A percentile compares a stretch with the other conserved stretches of the same genome.
These are phyloP conservation scores for Priceomyces fermenticarens DNA, from an alignment of 805 yeast genomes.

Conservation along the genomic window DNA sequence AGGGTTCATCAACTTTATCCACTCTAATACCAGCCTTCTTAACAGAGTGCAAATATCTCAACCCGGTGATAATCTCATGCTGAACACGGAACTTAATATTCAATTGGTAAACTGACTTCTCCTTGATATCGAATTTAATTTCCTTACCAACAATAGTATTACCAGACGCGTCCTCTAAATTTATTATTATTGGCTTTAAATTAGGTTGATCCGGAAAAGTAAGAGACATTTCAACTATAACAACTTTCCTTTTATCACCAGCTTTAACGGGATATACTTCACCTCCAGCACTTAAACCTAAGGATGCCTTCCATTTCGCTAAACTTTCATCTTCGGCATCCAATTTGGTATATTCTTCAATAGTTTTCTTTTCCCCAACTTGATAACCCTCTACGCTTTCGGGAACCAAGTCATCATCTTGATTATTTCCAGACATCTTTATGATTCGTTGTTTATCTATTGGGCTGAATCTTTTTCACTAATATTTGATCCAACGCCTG, in stretches of 20 bases:
- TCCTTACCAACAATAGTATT: constrained; percentile 57
- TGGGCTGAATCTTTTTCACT: too few relatives aligned
- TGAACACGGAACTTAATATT: constrained; percentile 79
- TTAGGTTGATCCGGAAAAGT: constrained; percentile 60
- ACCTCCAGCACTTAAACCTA: constrained; percentile 65
- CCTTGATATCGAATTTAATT: constrained; percentile 73
- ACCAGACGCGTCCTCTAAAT: constrained; percentile 57
- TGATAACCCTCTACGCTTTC: constrained; percentile 64
- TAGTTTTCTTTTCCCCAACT: constrained; percentile 68
- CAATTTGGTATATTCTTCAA: constrained; percentile 75
- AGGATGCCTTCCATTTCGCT: constrained; percentile 86
- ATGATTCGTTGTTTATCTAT: too few relatives aligned
- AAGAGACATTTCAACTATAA: constrained; percentile 72
- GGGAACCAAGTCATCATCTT: constrained; percentile 58
- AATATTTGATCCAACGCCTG: too few relatives aligned
- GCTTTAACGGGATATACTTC: constrained; percentile 59
- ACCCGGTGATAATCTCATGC: constrained; percentile 87
- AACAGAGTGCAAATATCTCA: constrained; percentile 78
- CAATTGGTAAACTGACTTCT: constrained; percentile 69
- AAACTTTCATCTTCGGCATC: constrained; percentile 91
- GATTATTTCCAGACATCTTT: constrained; percentile 9
- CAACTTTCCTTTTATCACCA: constrained; percentile 75
- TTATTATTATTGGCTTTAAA: constrained; percentile 58
- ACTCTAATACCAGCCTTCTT: constrained; percentile 87
- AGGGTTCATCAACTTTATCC: constrained; percentile 80